Conservation (phyloP, 495 filamentous ascomycete species). For the Cercophora scortea region DNA sequence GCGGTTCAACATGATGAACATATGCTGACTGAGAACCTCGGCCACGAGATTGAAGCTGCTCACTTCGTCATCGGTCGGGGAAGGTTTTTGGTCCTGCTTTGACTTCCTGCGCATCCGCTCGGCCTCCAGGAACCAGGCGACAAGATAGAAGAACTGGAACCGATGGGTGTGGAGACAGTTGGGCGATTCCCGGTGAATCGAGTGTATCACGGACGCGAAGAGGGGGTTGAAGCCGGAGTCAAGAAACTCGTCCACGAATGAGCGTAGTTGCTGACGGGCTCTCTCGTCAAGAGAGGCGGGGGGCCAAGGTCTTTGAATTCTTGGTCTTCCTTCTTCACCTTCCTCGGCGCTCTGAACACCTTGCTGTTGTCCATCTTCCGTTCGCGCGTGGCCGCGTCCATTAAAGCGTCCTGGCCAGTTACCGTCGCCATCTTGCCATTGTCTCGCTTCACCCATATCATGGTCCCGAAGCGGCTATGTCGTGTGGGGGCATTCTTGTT, state of each 20-base stretch:
- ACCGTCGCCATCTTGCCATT: constrained; percentile 76
- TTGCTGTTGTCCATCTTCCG: constrained; percentile 87
- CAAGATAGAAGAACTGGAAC: constrained; percentile 84
- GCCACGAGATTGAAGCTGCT: constrained; percentile 82
- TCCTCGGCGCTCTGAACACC: constrained; percentile 75
- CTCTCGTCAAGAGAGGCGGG: constrained; percentile 56
- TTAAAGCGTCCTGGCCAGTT: constrained; percentile 76
- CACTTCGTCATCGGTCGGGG: constrained; percentile 43
- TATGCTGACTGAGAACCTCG: constrained; percentile 84
- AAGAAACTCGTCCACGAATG: constrained; percentile 88
- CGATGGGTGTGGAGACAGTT: constrained; percentile 65
- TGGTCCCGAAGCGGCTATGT: constrained; percentile 92
- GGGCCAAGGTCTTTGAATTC: constrained; percentile 70
- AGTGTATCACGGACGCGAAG: constrained; percentile 76
- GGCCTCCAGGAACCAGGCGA: constrained; percentile 90
- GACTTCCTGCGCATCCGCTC: constrained; percentile 66
- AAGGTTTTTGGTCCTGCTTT: constrained; percentile 34
- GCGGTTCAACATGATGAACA: constrained; percentile 78
- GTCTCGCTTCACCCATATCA: constrained; percentile 91
- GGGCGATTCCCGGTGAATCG: constrained; percentile 86
- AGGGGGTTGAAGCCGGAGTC: constrained; percentile 96
- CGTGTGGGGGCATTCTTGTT: constrained; percentile 74
- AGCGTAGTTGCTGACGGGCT: constrained; percentile 63
- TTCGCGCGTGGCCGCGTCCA: constrained; percentile 63
- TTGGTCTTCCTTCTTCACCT: constrained; percentile 54